These are phyloP conservation scores for Fennellomyces sp. DNA, from an alignment of 371 early-diverging fungal genomes.

Conservation along the genomic window DNA sequence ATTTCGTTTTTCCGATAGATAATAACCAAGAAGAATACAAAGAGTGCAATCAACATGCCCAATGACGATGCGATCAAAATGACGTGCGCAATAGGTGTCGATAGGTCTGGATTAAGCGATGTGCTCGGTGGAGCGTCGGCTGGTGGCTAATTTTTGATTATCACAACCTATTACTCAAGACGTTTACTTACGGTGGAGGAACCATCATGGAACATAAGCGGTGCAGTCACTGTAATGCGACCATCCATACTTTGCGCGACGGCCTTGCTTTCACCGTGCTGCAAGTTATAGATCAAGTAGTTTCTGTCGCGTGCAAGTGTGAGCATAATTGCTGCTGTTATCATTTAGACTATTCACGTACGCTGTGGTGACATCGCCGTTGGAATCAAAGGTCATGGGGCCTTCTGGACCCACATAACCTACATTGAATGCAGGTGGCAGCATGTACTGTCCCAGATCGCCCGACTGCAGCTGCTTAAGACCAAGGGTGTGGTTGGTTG, in stretches of 20 bases:
- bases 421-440: slow-evolving; percentile 53
- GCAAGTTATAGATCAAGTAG: slow-evolving; percentile 58
- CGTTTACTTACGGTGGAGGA: slow-evolving; percentile 42
- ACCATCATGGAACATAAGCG: slow-evolving; percentile 60
- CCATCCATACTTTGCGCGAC: slow-evolving; percentile 56
- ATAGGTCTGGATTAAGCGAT: slow-evolving; percentile 52
- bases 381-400: slow-evolving; percentile 56
- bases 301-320: slow-evolving; percentile 33
- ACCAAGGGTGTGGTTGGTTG: slow-evolving; percentile 39
- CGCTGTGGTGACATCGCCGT: slow-evolving; percentile 59
- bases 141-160: slow-evolving; percentile 41
- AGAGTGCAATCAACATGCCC: slow-evolving; percentile 35
- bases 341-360: slow-evolving; percentile 18
- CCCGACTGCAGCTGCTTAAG: slow-evolving; percentile 41
- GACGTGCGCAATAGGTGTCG: slow-evolving; percentile 44
- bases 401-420: slow-evolving; percentile 65
- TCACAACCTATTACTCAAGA: too few relatives aligned
- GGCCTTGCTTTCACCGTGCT: slow-evolving; percentile 34
- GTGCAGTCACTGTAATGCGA: slow-evolving; percentile 36
- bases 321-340: background rate
- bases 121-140: slow-evolving; percentile 55
- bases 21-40: slow-evolving; percentile 38
- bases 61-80: slow-evolving; percentile 43
- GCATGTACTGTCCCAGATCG: slow-evolving; percentile 38
- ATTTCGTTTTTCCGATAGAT: slow-evolving; percentile 47